A percentile compares a stretch with the other conserved stretches of the same genome.
Evolutionary conservation across 1,284 basidiomycete species (phyloP).

Genomic region (Inonotus obliquus): DNA sequence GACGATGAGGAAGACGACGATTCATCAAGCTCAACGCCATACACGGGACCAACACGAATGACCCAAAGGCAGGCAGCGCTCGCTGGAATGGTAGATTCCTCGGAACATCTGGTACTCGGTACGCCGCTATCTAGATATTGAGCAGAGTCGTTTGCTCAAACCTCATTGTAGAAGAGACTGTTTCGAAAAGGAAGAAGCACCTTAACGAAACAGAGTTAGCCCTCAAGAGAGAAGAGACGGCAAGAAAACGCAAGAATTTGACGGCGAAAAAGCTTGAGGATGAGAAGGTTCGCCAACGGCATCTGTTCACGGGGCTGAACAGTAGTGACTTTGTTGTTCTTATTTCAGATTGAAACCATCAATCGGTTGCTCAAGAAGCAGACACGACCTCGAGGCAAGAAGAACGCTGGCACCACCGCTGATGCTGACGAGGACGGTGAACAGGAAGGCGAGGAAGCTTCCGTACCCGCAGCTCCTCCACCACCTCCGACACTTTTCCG

Average conservation of each 20-base stretch:
- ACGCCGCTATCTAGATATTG: conserved; percentile 20
- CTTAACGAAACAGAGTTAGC: conserved; percentile 82
- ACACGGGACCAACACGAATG: conserved; percentile 38
- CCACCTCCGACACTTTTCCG: conserved; percentile 49
- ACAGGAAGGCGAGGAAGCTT: conserved; percentile 30
- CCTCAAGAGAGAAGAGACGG: conserved; percentile 79
- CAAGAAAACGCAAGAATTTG: conserved; percentile 79
- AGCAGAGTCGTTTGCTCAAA: conserved; percentile 1
- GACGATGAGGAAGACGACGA: conserved; percentile 36
- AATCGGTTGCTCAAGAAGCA: conserved; percentile 89
- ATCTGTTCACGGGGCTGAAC: background rate
- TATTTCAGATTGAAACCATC: conserved; percentile 72
- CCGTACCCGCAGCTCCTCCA: conserved; percentile 21
- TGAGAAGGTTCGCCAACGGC: conserved; percentile 62
- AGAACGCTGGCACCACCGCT: conserved; percentile 45
- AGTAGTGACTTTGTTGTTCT: conserved; percentile 2
- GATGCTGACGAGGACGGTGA: conserved; percentile 28
- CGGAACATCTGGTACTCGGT: conserved; percentile 57
- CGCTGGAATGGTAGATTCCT: conserved; percentile 58
- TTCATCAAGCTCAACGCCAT: conserved; percentile 29
- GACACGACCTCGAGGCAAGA: conserved; percentile 62
- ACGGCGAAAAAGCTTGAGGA: conserved; percentile 90
- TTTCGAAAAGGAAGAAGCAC: conserved; percentile 66
- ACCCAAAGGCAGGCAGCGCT: conserved; percentile 72
- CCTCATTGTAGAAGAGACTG: conserved; percentile 34